A percentile compares a stretch with the other conserved stretches of the same genome.
phyloP scores from a whole-genome alignment of 805 yeast genomes.

The Myxozyma melibiosi region DNA sequence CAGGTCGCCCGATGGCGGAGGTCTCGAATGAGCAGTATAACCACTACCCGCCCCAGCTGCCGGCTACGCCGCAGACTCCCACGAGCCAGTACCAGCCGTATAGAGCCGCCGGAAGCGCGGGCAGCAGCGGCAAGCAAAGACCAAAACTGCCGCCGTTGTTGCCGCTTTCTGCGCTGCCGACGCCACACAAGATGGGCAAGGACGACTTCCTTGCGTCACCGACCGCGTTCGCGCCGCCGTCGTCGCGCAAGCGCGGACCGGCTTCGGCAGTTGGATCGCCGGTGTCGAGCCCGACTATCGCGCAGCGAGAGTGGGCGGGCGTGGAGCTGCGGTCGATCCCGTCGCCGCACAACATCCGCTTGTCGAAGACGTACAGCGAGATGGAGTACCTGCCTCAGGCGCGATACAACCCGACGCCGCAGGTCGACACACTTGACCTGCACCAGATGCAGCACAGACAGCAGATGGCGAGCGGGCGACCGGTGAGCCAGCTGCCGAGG shows the following conservation, averaged over 20 bases:
- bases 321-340: conserved; percentile 29
- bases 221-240: conserved; percentile 27
- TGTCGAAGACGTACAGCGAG: conserved; percentile 29
- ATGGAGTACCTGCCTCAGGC: conserved; percentile 32
- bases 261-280: conserved; percentile 10
- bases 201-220: conserved; percentile 26
- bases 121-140: conserved; percentile 6
- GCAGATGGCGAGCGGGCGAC: neutral
- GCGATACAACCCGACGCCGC: conserved; percentile 14
- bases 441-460: neutral
- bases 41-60: conserved; percentile 1
- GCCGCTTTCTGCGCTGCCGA: conserved; percentile 31
- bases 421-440: conserved; percentile 1
- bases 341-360: conserved; percentile 31
- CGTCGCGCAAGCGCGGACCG: conserved; percentile 7
- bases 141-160: conserved; percentile 22
- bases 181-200: conserved; percentile 29
- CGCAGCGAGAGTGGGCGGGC: conserved; percentile 16
- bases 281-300: conserved; percentile 15
- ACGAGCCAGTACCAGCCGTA: neutral
- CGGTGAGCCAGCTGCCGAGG: conserved; percentile 9
- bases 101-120: too few species aligned
- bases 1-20: neutral
- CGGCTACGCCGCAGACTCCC: neutral
- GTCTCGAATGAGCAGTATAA: neutral